phyloP scores from a whole-genome alignment of 805 yeast species.

The Candida insectorum region DNA sequence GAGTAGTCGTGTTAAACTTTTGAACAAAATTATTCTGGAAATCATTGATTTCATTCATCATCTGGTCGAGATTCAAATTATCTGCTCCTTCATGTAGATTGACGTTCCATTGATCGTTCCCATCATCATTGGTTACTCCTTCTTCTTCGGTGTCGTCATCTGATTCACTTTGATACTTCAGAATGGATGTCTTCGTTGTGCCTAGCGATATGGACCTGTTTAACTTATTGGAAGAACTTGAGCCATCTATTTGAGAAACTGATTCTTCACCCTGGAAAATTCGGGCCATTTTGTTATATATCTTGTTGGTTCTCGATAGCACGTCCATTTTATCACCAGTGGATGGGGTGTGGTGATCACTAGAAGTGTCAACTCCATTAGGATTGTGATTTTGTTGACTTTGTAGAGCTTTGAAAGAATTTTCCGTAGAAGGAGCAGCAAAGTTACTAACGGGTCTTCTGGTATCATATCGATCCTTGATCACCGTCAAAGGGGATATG shows the following conservation, averaged over 20 bases:
- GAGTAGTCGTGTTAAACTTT: slow-evolving; percentile 13
- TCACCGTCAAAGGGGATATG: slow-evolving; percentile 25
- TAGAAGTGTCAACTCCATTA: not conserved
- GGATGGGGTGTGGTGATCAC: slow-evolving; percentile 1
- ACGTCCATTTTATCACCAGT: slow-evolving; percentile 2
- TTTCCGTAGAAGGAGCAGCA: slow-evolving; percentile 7
- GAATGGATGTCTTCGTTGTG: slow-evolving; percentile 13
- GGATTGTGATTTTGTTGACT: not conserved
- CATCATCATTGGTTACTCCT: slow-evolving; percentile 1
- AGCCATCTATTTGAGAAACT: not conserved
- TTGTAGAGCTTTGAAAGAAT: slow-evolving; percentile 3
- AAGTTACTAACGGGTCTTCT: slow-evolving; percentile 15
- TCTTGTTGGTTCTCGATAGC: slow-evolving; percentile 8
- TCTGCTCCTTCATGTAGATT: not conserved
- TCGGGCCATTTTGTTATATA: slow-evolving; percentile 15
- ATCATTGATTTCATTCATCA: slow-evolving; percentile 24
- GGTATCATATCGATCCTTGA: slow-evolving; percentile 25
- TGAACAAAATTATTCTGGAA: slow-evolving; percentile 30
- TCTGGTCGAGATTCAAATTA: slow-evolving; percentile 12
- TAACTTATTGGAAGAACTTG: slow-evolving; percentile 4
- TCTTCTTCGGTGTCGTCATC: slow-evolving; percentile 15
- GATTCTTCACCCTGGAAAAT: slow-evolving; percentile 2
- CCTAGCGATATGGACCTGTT: too few relatives aligned
- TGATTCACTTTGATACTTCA: slow-evolving; percentile 23
- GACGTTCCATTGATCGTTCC: slow-evolving; percentile 1